A percentile compares a stretch with the other conserved stretches of the same genome.
phyloP scores from a whole-genome alignment of 192 early-diverging fungal genomes.

The Coemansia javaensis region DNA sequence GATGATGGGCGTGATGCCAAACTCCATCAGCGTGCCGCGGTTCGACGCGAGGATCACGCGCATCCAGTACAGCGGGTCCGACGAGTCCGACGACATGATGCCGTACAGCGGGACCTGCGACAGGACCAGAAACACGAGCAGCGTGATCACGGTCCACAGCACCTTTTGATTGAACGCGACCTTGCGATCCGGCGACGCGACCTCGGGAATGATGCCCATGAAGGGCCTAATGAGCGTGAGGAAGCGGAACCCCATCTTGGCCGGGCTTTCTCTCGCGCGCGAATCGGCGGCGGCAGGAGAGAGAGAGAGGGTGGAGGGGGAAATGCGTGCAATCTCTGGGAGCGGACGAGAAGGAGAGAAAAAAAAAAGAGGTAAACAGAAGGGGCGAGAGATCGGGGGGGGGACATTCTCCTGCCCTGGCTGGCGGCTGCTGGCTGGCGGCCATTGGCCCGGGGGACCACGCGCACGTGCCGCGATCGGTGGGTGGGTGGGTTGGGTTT shows the following conservation, averaged over 20 bases:
- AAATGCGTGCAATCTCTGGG: too few relatives aligned
- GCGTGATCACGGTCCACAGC: conserved; percentile 98
- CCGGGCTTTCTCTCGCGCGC: too few relatives aligned
- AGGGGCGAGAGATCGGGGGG: neutral
- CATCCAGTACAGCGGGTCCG: conserved; percentile 99
- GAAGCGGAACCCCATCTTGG: conserved; percentile 70
- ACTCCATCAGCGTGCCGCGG: conserved; percentile 99
- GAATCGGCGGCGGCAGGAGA: too few relatives aligned
- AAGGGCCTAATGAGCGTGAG: conserved; percentile 96
- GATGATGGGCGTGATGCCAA: conserved; percentile 99
- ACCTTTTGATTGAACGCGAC: conserved; percentile 98
- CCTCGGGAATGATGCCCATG: conserved; percentile 97
- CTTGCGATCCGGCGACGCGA: conserved; percentile 90
- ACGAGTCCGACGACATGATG: conserved; percentile 99
- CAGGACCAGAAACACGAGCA: conserved; percentile 99
- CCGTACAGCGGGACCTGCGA: conserved; percentile 99
- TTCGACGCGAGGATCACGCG: conserved; percentile 99
- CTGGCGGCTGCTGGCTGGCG: conserved; percentile 1
- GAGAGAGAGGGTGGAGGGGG: too few relatives aligned
- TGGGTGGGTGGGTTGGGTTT: too few relatives aligned
- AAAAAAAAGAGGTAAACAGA: conserved; percentile 4
- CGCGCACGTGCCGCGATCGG: too few relatives aligned
- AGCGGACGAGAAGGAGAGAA: neutral
- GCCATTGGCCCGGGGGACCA: too few relatives aligned
- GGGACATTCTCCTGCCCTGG: too few relatives aligned